These are phyloP conservation scores for Daldinia loculata DNA, from an alignment of 495 filamentous ascomycete genomes.

Conservation along the genomic window DNA sequence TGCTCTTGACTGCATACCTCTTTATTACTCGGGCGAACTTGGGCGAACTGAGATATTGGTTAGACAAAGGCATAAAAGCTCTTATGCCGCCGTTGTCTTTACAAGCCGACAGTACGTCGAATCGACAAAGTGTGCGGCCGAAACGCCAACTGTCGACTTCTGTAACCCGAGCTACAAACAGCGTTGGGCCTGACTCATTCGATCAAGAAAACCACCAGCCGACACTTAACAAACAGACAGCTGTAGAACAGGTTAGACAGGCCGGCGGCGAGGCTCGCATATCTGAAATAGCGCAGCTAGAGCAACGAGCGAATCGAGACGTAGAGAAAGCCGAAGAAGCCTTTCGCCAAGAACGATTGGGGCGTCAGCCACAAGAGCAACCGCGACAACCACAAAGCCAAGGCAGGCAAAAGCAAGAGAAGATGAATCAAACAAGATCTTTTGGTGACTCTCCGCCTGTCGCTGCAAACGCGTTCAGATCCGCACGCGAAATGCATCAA, in stretches of 20 bases:
- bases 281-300: neutral
- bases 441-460: slow-evolving; percentile 3
- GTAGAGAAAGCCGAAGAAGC: neutral
- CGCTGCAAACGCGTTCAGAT: slow-evolving; percentile 10
- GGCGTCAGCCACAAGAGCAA: slow-evolving; percentile 4
- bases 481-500: slow-evolving; percentile 10
- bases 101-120: neutral
- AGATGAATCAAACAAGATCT: neutral
- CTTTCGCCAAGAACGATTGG: neutral
- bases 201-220: slow-evolving; percentile 1
- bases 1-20: neutral
- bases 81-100: slow-evolving; percentile 9
- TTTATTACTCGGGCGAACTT: neutral
- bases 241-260: neutral
- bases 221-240: neutral
- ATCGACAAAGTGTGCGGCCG: neutral
- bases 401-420: neutral
- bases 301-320: neutral
- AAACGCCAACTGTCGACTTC: neutral
- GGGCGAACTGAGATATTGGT: neutral
- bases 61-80: neutral
- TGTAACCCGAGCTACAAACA: neutral
- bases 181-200: neutral
- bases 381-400: neutral
- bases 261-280: neutral